Conservation (phyloP, 805 yeast genomes). For the Dipodascopsis uninucleata region DNA sequence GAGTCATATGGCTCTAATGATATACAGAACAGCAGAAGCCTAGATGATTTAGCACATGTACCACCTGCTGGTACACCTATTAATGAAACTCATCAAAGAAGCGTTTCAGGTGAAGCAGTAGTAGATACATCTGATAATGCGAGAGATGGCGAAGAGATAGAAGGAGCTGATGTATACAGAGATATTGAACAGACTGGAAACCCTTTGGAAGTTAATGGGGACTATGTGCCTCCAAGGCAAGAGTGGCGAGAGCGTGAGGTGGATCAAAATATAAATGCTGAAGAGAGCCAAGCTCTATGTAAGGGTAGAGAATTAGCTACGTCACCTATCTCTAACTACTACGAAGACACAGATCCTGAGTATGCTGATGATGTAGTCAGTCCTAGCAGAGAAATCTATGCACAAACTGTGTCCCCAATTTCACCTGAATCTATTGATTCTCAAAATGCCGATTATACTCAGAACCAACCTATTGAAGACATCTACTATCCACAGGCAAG, state of each 20-base stretch:
- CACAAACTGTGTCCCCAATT: constrained; percentile 11
- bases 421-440: too few relatives aligned
- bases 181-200: background rate
- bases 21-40: too few relatives aligned
- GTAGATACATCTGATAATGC: constrained; percentile 22
- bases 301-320: too few relatives aligned
- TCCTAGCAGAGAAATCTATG: background rate
- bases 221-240: constrained; percentile 18
- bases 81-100: too few relatives aligned
- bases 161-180: background rate
- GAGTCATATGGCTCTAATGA: too few relatives aligned
- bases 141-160: background rate
- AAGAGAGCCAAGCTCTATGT: too few relatives aligned
- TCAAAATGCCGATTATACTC: constrained; percentile 4
- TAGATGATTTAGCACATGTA: too few relatives aligned
- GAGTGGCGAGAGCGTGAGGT: too few relatives aligned
- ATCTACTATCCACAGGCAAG: too few relatives aligned
- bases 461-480: constrained; percentile 20
- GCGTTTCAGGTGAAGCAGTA: too few relatives aligned
- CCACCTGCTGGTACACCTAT: constrained; percentile 23
- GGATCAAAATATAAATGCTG: too few relatives aligned
- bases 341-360: constrained; percentile 25
- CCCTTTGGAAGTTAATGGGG: background rate
- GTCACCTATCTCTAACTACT: constrained; percentile 14
- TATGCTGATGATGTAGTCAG: constrained; percentile 13